These are phyloP conservation scores for Sporothrix mexicana DNA, from an alignment of 2,329 filamentous ascomycete genomes.

Conservation along the genomic window DNA sequence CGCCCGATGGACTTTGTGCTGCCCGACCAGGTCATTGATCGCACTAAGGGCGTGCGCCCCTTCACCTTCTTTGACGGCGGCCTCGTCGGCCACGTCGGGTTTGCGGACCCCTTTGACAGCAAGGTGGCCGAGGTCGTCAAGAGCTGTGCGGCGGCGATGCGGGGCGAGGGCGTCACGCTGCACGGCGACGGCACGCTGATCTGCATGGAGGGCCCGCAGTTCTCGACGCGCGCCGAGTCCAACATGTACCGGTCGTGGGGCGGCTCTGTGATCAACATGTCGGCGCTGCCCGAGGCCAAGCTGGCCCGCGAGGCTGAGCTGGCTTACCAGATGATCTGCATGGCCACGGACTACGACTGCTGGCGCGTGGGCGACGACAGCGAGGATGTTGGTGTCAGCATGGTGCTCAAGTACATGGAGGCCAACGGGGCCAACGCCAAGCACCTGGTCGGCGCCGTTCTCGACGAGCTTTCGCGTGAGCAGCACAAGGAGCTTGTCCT, in stretches of 20 bases:
- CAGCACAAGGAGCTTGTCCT: constrained; percentile 76
- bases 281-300: constrained; percentile 91
- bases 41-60: constrained; percentile 90
- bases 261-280: constrained; percentile 98
- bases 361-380: constrained; percentile 82
- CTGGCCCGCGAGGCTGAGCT: constrained; percentile 95
- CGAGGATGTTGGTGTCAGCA: constrained; percentile 88
- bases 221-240: constrained; percentile 93
- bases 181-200: constrained; percentile 85
- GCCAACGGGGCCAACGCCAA: constrained; percentile 89
- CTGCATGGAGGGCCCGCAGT: constrained; percentile 99
- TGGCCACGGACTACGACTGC: constrained; percentile 99
- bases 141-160: constrained; percentile 73
- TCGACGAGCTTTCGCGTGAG: constrained; percentile 81
- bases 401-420: constrained; percentile 97
- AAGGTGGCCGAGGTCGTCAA: constrained; percentile 77
- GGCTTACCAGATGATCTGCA: constrained; percentile 97
- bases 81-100: constrained; percentile 91
- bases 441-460: constrained; percentile 80
- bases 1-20: constrained; percentile 96
- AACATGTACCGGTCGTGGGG: constrained; percentile 95
- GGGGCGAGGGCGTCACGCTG: constrained; percentile 82
- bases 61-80: constrained; percentile 96
- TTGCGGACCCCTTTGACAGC: constrained; percentile 92
- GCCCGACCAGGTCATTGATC: constrained; percentile 95